phyloP scores from a whole-genome alignment of 495 filamentous ascomycete species.

The Podospora anserina region DNA sequence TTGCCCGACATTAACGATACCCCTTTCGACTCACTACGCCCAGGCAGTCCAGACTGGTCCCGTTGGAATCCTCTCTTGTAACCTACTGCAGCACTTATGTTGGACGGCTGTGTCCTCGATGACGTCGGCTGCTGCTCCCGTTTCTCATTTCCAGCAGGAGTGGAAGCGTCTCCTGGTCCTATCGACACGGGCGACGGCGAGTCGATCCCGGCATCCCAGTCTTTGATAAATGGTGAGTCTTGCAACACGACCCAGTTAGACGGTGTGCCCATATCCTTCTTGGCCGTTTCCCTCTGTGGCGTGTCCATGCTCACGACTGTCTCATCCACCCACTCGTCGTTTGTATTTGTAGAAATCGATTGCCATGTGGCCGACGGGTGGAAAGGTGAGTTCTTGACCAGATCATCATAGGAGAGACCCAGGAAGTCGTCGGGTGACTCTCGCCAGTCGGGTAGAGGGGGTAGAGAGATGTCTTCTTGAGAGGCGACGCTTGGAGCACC shows the following conservation, averaged over 20 bases:
- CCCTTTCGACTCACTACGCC: constrained; percentile 14
- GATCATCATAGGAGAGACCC: constrained; percentile 36
- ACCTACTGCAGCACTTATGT: neutral
- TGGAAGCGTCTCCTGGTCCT: neutral
- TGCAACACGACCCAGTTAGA: constrained; percentile 23
- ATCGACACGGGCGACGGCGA: neutral
- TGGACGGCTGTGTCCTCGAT: neutral
- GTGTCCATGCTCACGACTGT: constrained; percentile 18
- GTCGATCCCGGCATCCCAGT: constrained; percentile 7
- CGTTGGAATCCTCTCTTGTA: constrained; percentile 1
- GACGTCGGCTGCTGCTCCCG: neutral
- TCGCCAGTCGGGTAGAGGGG: constrained; percentile 7
- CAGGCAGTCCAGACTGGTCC: constrained; percentile 3
- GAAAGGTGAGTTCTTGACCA: constrained; percentile 24
- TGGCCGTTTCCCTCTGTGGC: neutral
- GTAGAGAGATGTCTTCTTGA: neutral
- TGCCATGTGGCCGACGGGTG: constrained; percentile 25
- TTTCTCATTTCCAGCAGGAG: neutral
- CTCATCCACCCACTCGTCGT: constrained; percentile 21
- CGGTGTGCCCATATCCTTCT: neutral
- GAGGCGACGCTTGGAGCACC: neutral
- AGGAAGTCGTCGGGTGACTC: constrained; percentile 23
- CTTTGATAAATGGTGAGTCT: constrained; percentile 22
- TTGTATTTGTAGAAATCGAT: constrained; percentile 10
- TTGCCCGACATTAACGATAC: constrained; percentile 10